phyloP scores from a whole-genome alignment of 2,329 filamentous ascomycete species.

The Grosmannia serpens region DNA sequence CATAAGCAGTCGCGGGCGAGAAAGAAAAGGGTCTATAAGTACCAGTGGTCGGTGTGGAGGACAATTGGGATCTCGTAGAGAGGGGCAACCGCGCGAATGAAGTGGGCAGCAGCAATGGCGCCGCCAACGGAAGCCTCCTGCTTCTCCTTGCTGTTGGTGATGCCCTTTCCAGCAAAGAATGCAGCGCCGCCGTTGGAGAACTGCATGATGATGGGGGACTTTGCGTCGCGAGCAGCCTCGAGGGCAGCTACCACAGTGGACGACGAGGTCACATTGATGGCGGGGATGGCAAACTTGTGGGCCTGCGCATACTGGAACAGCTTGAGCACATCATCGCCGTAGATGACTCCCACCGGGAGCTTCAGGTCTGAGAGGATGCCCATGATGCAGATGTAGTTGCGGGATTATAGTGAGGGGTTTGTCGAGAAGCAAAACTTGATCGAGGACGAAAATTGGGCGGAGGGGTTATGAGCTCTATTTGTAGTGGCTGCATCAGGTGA shows the following conservation, averaged over 20 bases:
- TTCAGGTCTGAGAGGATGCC: constrained; percentile 28
- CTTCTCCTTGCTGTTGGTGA: constrained; percentile 72
- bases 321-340: constrained; percentile 40
- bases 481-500: constrained; percentile 2
- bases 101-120: constrained; percentile 81
- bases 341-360: constrained; percentile 42
- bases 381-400: constrained; percentile 13
- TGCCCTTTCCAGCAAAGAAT: constrained; percentile 85
- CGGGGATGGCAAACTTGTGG: constrained; percentile 79
- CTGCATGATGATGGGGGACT: constrained; percentile 88
- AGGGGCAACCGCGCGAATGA: constrained; percentile 79
- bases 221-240: constrained; percentile 87
- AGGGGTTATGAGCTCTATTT: constrained; percentile 2
- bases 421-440: neutral
- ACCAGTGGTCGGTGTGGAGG: constrained; percentile 79
- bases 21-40: neutral
- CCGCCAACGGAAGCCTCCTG: constrained; percentile 85
- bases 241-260: constrained; percentile 52
- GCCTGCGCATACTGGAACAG: constrained; percentile 88
- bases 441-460: neutral
- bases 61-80: constrained; percentile 82
- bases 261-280: constrained; percentile 88
- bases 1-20: neutral
- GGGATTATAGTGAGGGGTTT: constrained; percentile 1
- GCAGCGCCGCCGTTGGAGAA: constrained; percentile 87